Base-by-base conservation (phyloP, 2,329 filamentous ascomycete genomes). In the Hypoxylon sp. region DNA sequence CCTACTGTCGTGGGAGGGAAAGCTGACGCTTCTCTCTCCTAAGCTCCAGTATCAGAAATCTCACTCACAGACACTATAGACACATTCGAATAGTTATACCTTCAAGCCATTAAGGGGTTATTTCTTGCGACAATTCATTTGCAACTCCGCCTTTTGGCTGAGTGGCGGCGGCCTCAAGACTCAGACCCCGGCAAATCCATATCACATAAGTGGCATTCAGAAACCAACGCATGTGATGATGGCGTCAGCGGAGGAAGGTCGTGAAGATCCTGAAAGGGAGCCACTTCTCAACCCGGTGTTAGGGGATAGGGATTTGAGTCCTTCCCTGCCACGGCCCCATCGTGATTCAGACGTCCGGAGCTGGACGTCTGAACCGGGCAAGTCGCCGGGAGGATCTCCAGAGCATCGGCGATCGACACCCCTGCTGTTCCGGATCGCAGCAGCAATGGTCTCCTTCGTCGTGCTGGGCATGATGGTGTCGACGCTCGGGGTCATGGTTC, bases 401-500 rank as follows among this genome's bases (percentile, higher is more conserved):
- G 49, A 40, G 11, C 6, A 6, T 13, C 42, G 11, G 27, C 51
- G 31, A 22, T 48, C 46, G 10, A 56, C 62, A 10, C 35, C 49
- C 27, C 46, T 55, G 3, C 13, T 63, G 11, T 40, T 57, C 44
- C 64, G 60, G 33, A 66, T 72, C 42, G 59, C 44, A n/a, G 70
- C 70, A 10, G 48, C 68, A n/a, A 68, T 72, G 59, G 65, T 66
- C 50, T 75, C 69, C 6, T 72, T 73, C 56, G 40, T 72, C 2
- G 72, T 77, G 14, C 50, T 77, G 1, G 76, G 76, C 0, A 59
- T 77, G 20, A 72, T 77, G 58, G 67, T 72, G 5, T 76, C 77
- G 0, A 77, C 74, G 4, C 73, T 73, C 1, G 77, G 77, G 7
- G 79, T 79, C 5, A 73, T 80, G 50, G 77, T 82, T 0, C 78